phyloP scores from a whole-genome alignment of 257 asterid genomes.

The Solanum virginianum region DNA sequence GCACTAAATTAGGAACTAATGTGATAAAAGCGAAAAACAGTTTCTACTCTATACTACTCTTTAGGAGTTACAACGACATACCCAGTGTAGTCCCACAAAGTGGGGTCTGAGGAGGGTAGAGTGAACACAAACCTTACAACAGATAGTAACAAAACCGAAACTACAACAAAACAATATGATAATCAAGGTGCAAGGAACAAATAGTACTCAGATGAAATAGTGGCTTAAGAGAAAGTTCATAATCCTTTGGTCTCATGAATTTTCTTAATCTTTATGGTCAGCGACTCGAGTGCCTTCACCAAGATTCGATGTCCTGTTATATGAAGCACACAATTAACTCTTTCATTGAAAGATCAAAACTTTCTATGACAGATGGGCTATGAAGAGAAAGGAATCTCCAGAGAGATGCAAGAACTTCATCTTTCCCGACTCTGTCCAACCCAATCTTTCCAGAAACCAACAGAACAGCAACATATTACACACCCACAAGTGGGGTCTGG shows the following conservation, averaged over 20 bases:
- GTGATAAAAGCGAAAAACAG: neutral
- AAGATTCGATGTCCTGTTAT: neutral
- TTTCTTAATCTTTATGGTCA: neutral
- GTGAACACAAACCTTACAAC: neutral
- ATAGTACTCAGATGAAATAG: neutral
- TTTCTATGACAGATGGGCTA: neutral
- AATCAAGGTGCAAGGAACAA: neutral
- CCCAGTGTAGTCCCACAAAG: neutral
- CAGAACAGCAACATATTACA: neutral
- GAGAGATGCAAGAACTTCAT: neutral
- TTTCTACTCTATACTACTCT: constrained; percentile 5
- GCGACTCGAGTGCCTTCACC: neutral
- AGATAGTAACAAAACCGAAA: neutral
- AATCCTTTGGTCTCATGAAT: neutral
- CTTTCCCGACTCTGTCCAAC: neutral
- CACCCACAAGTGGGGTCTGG: neutral
- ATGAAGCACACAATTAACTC: neutral
- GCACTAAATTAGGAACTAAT: neutral
- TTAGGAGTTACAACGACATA: neutral
- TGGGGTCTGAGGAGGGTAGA: neutral
- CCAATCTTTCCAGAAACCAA: neutral
- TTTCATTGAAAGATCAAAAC: neutral
- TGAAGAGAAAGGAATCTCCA: neutral
- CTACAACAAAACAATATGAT: neutral
- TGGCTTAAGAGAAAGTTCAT: neutral